Percentiles rank a stretch among this genome's conserved stretches.
These are phyloP conservation scores for Passalora sequoiae DNA, from an alignment of 2,329 filamentous ascomycete genomes.

Conservation along the genomic window DNA sequence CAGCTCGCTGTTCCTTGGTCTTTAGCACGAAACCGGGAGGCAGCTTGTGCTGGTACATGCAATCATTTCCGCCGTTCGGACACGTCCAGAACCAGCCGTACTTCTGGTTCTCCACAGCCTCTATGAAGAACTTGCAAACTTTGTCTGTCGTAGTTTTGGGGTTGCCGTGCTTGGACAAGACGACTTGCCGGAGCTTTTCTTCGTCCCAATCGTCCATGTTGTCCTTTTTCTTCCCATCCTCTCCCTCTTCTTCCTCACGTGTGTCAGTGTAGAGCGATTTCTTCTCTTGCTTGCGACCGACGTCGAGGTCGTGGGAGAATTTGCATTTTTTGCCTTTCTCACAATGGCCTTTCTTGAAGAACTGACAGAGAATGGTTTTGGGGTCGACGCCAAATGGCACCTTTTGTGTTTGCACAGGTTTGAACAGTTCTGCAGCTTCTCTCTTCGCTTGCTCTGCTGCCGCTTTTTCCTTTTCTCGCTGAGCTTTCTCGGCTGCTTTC, in stretches of 20 bases:
- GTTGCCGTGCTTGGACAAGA: slow-evolving; percentile 95
- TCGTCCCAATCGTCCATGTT: slow-evolving; percentile 97
- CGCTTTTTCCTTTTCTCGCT: slow-evolving; percentile 79
- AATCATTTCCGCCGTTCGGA: slow-evolving; percentile 94
- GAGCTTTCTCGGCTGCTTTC: slow-evolving; percentile 60
- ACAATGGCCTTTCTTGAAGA: slow-evolving; percentile 94
- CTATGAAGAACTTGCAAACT: slow-evolving; percentile 98
- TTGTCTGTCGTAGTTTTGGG: slow-evolving; percentile 93
- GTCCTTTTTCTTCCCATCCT: slow-evolving; percentile 76
- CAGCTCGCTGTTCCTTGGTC: slow-evolving; percentile 92
- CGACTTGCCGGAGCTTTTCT: slow-evolving; percentile 84
- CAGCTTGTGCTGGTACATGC: slow-evolving; percentile 96
- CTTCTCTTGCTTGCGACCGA: slow-evolving; percentile 91
- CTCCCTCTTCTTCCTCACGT: slow-evolving; percentile 64
- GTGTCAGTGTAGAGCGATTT: slow-evolving; percentile 84
- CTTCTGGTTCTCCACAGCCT: slow-evolving; percentile 95
- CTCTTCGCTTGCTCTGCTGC: slow-evolving; percentile 79
- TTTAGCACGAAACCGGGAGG: slow-evolving; percentile 95
- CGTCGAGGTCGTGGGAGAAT: slow-evolving; percentile 83
- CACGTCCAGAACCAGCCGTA: slow-evolving; percentile 99
- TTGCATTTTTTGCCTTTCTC: slow-evolving; percentile 98
- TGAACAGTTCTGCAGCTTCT: slow-evolving; percentile 77
- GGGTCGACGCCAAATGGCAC: slow-evolving; percentile 96
- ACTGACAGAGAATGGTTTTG: slow-evolving; percentile 93
- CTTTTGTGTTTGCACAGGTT: slow-evolving; percentile 93